A percentile compares a stretch with the other conserved stretches of the same genome.
These are phyloP conservation scores for Cladosporium velox DNA, from an alignment of 2,329 filamentous ascomycete genomes.

Conservation along the genomic window DNA sequence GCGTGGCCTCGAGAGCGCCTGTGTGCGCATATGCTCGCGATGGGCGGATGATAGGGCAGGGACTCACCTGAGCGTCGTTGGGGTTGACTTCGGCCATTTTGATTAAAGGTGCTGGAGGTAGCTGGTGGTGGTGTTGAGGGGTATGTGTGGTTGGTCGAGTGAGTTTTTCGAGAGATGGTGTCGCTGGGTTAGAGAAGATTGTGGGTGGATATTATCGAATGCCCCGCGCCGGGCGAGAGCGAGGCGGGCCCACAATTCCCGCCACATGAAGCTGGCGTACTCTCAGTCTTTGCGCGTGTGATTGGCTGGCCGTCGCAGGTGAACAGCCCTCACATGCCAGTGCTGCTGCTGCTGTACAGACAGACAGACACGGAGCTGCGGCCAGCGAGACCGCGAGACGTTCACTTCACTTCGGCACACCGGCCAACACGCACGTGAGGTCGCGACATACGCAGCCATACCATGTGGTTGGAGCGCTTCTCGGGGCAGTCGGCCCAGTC, in stretches of 20 bases:
- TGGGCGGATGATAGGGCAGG: neutral
- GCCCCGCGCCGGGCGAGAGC: conserved; percentile 16
- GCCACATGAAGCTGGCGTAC: conserved; percentile 8
- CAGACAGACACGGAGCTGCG: conserved; percentile 1
- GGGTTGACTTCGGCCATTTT: conserved; percentile 28
- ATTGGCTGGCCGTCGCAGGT: neutral
- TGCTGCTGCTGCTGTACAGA: neutral
- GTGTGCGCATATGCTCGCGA: neutral
- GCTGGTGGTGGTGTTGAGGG: conserved; percentile 16
- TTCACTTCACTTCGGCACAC: neutral
- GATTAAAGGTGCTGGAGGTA: conserved; percentile 18
- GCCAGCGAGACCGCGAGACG: neutral
- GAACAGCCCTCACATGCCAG: conserved; percentile 15
- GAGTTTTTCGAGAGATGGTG: conserved; percentile 21
- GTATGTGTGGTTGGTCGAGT: conserved; percentile 16
- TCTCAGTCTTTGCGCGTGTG: neutral
- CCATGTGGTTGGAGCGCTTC: conserved; percentile 90
- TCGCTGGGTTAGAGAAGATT: conserved; percentile 20
- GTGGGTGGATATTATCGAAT: conserved; percentile 15
- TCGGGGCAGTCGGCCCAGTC: conserved; percentile 72
- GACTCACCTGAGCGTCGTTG: conserved; percentile 35
- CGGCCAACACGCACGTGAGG: neutral
- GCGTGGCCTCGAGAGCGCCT: neutral
- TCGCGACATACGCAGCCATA: conserved; percentile 1
- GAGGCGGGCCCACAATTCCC: conserved; percentile 4